Evolutionary conservation across 2,329 filamentous ascomycete genomes (phyloP), one percentile per base, ranked within the genome.

Genomic region (Phyllosticta citribraziliensis): DNA sequence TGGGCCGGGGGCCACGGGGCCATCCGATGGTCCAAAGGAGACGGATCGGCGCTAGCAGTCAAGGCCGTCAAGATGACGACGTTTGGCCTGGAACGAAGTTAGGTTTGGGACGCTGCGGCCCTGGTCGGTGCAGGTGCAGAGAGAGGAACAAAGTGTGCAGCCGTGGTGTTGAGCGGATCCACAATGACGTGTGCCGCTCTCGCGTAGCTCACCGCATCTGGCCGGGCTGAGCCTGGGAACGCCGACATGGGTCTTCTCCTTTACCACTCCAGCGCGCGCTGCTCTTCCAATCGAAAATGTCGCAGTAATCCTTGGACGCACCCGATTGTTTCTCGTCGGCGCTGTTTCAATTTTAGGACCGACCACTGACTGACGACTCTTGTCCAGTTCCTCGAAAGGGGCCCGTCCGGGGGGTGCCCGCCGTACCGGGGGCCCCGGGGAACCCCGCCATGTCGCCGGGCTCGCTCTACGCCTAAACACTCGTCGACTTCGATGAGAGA

Each of bases 141-240:
- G 40, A 47, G 40, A 47, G 40, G 40, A 47, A 47, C 40, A 47
- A n/a, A 47, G 40, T n/a, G 40, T 47, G 17, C 40, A 47, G 40
- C 40, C 1, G 40, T 61, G 59, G 50, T 61, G 59, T 61, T 61
- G 55, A 47, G 40, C 50, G 20, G 47, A 27, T 47, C 59, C 59
- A 57, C 59, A 53, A 53, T 61, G 59, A 61, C 59, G 59, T 61
- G 54, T 50, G 10, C 14, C 27, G 50, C 14, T 9, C 59, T 61
- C 54, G 59, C 59, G 47, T 61, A 57, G 52, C 58, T 40, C 53
- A 52, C 55, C 59, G 59, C 33, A 56, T 60, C n/a, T 52, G 53
- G 56, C 40, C 27, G 53, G 52, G 58, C 58, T 56, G 53, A 60
- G 40, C 40, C 40, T 47, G 40, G 40, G 40, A 47, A n/a, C 40